phyloP scores from a whole-genome alignment of 2,329 filamentous ascomycete species.

The Zymoseptoria ardabiliae region DNA sequence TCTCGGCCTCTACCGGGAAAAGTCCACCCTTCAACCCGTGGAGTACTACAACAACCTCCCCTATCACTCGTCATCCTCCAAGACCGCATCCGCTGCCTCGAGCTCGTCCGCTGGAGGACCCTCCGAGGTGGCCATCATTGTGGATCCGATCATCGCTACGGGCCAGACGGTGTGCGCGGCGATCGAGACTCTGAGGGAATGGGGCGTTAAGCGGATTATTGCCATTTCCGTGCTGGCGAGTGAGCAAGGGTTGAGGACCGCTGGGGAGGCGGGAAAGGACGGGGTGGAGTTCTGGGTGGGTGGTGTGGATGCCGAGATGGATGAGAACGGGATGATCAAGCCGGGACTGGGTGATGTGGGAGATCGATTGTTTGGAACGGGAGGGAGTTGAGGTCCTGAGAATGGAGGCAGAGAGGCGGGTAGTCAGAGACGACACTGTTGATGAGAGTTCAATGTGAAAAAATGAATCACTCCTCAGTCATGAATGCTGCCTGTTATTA shows the following conservation, averaged over 20 bases:
- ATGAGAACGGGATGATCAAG: slow-evolving; percentile 79
- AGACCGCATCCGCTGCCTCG: slow-evolving; percentile 31
- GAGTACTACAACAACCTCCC: slow-evolving; percentile 98
- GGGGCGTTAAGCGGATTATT: slow-evolving; percentile 78
- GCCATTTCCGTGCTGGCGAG: slow-evolving; percentile 71
- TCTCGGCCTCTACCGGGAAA: slow-evolving; percentile 89
- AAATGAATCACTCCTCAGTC: background rate
- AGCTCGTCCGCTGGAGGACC: slow-evolving; percentile 27
- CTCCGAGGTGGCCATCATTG: slow-evolving; percentile 66
- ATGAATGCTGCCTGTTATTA: background rate
- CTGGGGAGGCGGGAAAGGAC: slow-evolving; percentile 70
- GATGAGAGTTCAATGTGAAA: background rate
- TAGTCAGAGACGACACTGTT: background rate
- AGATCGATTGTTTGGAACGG: slow-evolving; percentile 79
- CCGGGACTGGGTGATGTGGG: slow-evolving; percentile 87
- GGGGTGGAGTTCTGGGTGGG: slow-evolving; percentile 76
- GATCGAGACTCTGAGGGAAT: slow-evolving; percentile 81
- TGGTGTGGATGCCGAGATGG: slow-evolving; percentile 66
- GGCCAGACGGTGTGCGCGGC: slow-evolving; percentile 84
- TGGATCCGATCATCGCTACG: slow-evolving; percentile 91
- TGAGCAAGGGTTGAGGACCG: slow-evolving; percentile 59
- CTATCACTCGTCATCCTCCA: slow-evolving; percentile 49
- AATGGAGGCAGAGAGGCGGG: background rate
- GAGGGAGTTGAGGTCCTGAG: slow-evolving; percentile 58
- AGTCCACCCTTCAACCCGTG: slow-evolving; percentile 75